A percentile compares a stretch with the other conserved stretches of the same genome.
Conservation (phyloP, 257 asterid genomes). For the Phtheirospermum japonicum region DNA sequence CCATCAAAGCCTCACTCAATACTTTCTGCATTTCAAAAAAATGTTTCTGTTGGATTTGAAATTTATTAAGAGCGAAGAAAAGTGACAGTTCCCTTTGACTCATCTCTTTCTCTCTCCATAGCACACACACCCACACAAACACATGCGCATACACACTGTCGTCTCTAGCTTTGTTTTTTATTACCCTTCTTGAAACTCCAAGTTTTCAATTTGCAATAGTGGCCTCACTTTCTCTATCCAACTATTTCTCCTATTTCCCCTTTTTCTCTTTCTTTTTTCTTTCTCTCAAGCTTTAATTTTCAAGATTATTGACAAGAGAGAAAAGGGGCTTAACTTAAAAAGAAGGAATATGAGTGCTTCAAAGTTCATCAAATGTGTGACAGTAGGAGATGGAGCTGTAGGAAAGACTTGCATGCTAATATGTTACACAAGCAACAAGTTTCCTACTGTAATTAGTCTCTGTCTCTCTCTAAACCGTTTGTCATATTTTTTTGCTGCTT, state of each 20-base stretch:
- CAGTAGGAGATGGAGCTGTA: constrained; percentile 98
- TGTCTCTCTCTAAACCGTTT: neutral
- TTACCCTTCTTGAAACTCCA: constrained; percentile 55
- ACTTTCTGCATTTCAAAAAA: constrained; percentile 27
- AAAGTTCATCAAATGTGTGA: constrained; percentile 94
- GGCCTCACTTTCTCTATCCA: constrained; percentile 51
- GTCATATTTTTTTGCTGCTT: constrained; percentile 5
- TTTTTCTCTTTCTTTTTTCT: neutral
- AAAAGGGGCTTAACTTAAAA: constrained; percentile 10
- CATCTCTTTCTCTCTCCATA: constrained; percentile 24
- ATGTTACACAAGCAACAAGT: constrained; percentile 93
- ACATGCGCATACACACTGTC: constrained; percentile 32
- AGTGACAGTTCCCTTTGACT: constrained; percentile 36
- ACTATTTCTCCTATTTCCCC: neutral
- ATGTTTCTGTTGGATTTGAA: constrained; percentile 54
- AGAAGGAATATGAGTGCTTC: constrained; percentile 73
- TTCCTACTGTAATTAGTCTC: constrained; percentile 69
- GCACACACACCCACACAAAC: constrained; percentile 30
- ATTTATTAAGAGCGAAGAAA: constrained; percentile 60
- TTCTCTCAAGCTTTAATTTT: constrained; percentile 1
- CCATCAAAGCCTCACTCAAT: no score
- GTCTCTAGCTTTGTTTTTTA: constrained; percentile 37
- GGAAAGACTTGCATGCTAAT: constrained; percentile 99
- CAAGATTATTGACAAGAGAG: neutral
- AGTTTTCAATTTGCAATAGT: constrained; percentile 31